These are phyloP conservation scores for Colletotrichum zoysiae DNA, from an alignment of 2,329 filamentous ascomycete species.

Conservation along the genomic window DNA sequence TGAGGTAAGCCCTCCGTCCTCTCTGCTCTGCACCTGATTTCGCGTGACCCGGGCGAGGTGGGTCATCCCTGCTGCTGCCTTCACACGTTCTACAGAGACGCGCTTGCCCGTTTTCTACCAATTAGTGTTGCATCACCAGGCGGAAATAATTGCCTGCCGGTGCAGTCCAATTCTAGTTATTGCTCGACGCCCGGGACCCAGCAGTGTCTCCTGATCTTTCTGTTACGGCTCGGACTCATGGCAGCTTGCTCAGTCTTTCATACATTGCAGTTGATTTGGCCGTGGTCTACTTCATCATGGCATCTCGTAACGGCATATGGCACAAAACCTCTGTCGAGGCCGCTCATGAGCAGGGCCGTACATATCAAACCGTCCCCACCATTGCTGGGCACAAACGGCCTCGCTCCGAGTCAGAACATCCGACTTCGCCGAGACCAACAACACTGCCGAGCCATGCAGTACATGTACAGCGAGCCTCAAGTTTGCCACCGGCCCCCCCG, in stretches of 20 bases:
- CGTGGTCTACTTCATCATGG: slow-evolving; percentile 48
- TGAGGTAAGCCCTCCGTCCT: slow-evolving; percentile 32
- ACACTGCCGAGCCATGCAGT: slow-evolving; percentile 33
- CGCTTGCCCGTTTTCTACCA: slow-evolving; percentile 32
- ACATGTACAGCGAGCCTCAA: slow-evolving; percentile 52
- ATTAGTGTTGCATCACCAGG: slow-evolving; percentile 26
- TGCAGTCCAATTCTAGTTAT: slow-evolving; percentile 10
- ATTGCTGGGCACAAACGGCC: slow-evolving; percentile 64
- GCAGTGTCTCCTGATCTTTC: no score
- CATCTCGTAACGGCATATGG: slow-evolving; percentile 56
- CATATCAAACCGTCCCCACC: slow-evolving; percentile 54
- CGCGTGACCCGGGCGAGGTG: slow-evolving; percentile 27
- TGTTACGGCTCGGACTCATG: no score
- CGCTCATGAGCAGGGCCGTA: slow-evolving; percentile 54
- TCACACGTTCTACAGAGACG: slow-evolving; percentile 25
- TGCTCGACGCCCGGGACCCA: neutral
- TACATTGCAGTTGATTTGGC: slow-evolving; percentile 5
- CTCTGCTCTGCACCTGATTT: slow-evolving; percentile 37
- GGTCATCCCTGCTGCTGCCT: slow-evolving; percentile 39
- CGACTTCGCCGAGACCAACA: slow-evolving; percentile 19
- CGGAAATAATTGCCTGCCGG: slow-evolving; percentile 23
- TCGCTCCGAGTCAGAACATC: slow-evolving; percentile 28
- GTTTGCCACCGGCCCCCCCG: slow-evolving; percentile 49
- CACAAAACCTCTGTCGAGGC: slow-evolving; percentile 67
- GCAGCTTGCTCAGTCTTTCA: no score